phyloP scores from a whole-genome alignment of 129 eudicot genomes.

The Escallonia herrerae region DNA sequence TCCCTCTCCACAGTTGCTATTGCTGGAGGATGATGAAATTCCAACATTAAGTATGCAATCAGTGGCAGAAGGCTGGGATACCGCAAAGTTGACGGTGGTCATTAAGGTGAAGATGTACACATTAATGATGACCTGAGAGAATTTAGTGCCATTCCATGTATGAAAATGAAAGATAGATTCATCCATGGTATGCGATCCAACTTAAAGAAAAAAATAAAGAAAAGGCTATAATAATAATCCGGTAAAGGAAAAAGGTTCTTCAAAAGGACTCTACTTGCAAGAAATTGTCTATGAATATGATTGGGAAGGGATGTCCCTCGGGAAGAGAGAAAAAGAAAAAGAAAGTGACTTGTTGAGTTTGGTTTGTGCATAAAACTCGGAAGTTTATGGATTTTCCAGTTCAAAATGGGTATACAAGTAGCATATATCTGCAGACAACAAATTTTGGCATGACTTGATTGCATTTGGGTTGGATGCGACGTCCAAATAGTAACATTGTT shows the following conservation, averaged over 20 bases:
- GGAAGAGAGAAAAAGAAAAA: background rate
- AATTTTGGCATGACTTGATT: background rate
- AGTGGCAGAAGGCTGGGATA: background rate
- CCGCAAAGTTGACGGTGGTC: background rate
- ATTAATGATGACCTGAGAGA: background rate
- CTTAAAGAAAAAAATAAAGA: too few species aligned
- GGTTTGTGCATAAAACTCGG: background rate
- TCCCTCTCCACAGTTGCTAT: background rate
- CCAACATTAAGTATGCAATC: slow-evolving; percentile 8
- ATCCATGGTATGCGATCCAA: background rate
- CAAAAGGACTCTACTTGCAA: too few species aligned
- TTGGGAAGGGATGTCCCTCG: too few species aligned
- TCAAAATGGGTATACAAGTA: background rate
- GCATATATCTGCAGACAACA: background rate
- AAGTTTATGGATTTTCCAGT: background rate
- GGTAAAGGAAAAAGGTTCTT: too few species aligned
- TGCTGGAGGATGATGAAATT: background rate
- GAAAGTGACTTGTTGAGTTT: background rate
- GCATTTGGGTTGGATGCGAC: background rate
- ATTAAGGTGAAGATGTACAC: background rate
- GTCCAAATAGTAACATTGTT: background rate
- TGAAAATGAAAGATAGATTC: background rate
- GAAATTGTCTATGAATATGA: background rate
- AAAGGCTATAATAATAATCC: too few species aligned
- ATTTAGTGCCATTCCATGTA: too few species aligned